A percentile compares a stretch with the other conserved stretches of the same genome.
Evolutionary conservation across 2,329 filamentous ascomycete genomes (phyloP).

Genomic region (Periconia sp.): DNA sequence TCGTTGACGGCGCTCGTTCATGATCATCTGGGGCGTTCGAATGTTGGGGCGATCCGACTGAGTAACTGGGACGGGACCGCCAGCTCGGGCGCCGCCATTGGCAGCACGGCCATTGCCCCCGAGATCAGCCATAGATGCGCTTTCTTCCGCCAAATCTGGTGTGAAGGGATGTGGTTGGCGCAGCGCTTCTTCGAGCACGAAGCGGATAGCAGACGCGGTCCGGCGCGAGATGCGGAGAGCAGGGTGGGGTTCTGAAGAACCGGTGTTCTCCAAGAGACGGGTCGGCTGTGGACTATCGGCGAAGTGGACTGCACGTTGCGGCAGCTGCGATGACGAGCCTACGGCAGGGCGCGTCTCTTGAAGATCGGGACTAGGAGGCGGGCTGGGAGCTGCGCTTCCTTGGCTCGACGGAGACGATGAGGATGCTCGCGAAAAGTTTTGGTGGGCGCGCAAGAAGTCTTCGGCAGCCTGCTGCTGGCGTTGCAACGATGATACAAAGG

Average conservation of each 20-base stretch:
- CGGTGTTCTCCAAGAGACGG: slow-evolving; percentile 22
- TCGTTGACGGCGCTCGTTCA: slow-evolving; percentile 80
- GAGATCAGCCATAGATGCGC: slow-evolving; percentile 89
- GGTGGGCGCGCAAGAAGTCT: slow-evolving; percentile 32
- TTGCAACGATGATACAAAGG: slow-evolving; percentile 44
- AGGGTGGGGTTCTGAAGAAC: slow-evolving; percentile 49
- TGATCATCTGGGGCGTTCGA: slow-evolving; percentile 84
- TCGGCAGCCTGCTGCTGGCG: slow-evolving; percentile 45
- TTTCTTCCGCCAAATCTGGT: slow-evolving; percentile 80
- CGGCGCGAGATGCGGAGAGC: slow-evolving; percentile 75
- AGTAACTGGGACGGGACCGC: slow-evolving; percentile 56
- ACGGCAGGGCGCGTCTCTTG: slow-evolving; percentile 50
- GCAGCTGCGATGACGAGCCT: slow-evolving; percentile 41
- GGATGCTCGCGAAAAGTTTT: slow-evolving; percentile 50
- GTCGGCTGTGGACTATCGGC: slow-evolving; percentile 28
- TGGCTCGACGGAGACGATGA: slow-evolving; percentile 45
- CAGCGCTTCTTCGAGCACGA: slow-evolving; percentile 86
- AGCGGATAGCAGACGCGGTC: slow-evolving; percentile 88
- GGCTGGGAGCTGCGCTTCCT: slow-evolving; percentile 51
- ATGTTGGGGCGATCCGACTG: slow-evolving; percentile 61
- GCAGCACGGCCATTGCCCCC: slow-evolving; percentile 60
- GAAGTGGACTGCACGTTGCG: slow-evolving; percentile 38
- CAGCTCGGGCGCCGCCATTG: slow-evolving; percentile 59
- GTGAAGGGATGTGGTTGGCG: slow-evolving; percentile 82
- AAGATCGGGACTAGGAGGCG: slow-evolving; percentile 57